These are phyloP conservation scores for Paecilomyces formosus DNA, from an alignment of 2,329 filamentous ascomycete genomes.

Conservation along the genomic window DNA sequence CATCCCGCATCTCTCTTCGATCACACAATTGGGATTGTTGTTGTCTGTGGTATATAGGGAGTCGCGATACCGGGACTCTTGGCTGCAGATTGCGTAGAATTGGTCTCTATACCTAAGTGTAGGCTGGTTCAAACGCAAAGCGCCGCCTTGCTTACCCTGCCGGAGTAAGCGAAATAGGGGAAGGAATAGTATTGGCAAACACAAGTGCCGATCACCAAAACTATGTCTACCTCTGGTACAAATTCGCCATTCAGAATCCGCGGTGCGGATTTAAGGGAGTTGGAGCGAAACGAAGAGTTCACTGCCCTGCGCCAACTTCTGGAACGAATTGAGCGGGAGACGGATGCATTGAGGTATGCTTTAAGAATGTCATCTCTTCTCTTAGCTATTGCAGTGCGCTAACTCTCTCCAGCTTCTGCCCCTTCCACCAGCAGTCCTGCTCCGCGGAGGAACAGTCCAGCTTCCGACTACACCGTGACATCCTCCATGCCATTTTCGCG, in stretches of 20 bases:
- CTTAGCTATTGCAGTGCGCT: not conserved
- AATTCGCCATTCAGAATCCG: constrained; percentile 28
- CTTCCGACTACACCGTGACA: constrained; percentile 48
- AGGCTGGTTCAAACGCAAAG: not conserved
- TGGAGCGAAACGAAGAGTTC: constrained; percentile 29
- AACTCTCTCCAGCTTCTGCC: constrained; percentile 24
- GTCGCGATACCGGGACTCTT: not conserved
- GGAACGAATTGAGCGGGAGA: constrained; percentile 27
- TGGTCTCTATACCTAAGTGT: not conserved
- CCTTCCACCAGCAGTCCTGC: constrained; percentile 24
- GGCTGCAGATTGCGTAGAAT: not conserved
- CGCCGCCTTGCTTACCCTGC: not conserved
- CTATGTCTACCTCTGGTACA: constrained; percentile 7
- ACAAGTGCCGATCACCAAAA: constrained; percentile 3
- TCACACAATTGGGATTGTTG: not conserved
- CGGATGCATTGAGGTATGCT: constrained; percentile 23
- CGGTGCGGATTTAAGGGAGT: constrained; percentile 18
- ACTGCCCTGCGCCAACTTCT: constrained; percentile 24
- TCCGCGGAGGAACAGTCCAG: constrained; percentile 21
- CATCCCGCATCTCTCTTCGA: not conserved
- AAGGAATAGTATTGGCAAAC: not conserved
- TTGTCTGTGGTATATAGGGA: not conserved
- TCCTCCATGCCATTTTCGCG: constrained; percentile 51
- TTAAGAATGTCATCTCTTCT: not conserved
- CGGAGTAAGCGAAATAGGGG: not conserved